A percentile compares a stretch with the other conserved stretches of the same genome.
These are phyloP conservation scores for Pseudevernia furfuracea DNA, from an alignment of 495 filamentous ascomycete genomes.

Conservation along the genomic window DNA sequence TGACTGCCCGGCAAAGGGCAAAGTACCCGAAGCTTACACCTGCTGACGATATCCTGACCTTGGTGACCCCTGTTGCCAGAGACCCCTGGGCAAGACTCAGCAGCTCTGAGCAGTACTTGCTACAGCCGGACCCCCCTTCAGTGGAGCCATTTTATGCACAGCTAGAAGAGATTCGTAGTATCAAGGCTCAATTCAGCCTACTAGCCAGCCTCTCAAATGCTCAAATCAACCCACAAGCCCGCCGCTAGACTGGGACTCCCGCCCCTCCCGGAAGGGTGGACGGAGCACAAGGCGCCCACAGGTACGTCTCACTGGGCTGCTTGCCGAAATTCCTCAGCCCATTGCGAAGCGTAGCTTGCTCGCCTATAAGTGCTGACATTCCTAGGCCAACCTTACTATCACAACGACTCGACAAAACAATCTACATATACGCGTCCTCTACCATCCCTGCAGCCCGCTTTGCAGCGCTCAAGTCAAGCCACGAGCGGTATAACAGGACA, in stretches of 20 bases:
- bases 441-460: conserved; percentile 30
- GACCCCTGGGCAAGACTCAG: neutral
- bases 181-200: neutral
- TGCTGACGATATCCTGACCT: neutral
- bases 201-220: conserved; percentile 34
- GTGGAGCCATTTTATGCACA: neutral
- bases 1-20: neutral
- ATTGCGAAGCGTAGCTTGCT: conserved; percentile 16
- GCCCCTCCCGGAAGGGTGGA: conserved; percentile 75
- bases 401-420: conserved; percentile 75
- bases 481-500: conserved; percentile 24
- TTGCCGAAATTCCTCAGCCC: conserved; percentile 12
- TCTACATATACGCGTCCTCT: conserved; percentile 77
- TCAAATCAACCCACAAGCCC: conserved; percentile 58
- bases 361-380: conserved; percentile 3
- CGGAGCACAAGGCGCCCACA: conserved; percentile 83
- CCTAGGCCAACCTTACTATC: conserved; percentile 77
- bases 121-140: neutral
- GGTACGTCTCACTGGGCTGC: conserved; percentile 39
- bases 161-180: neutral
- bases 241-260: conserved; percentile 29
- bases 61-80: neutral
- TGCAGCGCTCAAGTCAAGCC: conserved; percentile 26
- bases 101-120: neutral
- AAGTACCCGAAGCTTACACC: neutral